Evolutionary conservation across 2,329 filamentous ascomycete genomes (phyloP).

Genomic region (Epichloe bromicola): DNA sequence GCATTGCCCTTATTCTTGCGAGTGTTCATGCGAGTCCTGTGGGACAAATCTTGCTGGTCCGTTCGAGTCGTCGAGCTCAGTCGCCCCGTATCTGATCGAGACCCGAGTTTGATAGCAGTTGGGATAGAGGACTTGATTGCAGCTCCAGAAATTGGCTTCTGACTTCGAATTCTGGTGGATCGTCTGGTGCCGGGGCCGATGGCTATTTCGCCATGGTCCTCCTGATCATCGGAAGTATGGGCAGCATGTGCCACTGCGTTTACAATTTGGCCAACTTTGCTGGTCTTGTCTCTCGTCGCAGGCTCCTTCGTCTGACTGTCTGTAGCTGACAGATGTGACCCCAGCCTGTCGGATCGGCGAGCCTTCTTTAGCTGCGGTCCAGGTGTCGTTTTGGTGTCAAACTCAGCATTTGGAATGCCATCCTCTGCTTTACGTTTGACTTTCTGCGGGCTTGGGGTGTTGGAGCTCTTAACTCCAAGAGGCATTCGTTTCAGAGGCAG

Average conservation of each 20-base stretch:
- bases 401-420: constrained; percentile 8
- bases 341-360: constrained; percentile 9
- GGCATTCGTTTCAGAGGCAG: constrained; percentile 15
- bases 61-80: constrained; percentile 11
- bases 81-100: constrained; percentile 9
- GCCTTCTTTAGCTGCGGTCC: constrained; percentile 14
- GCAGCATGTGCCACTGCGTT: not conserved
- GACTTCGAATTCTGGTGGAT: constrained; percentile 20
- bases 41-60: constrained; percentile 20
- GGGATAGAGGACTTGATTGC: constrained; percentile 21
- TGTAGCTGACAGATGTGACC: not conserved
- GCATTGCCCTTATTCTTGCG: constrained; percentile 22
- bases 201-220: constrained; percentile 9
- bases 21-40: constrained; percentile 23
- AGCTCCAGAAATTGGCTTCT: constrained; percentile 5
- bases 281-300: not conserved
- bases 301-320: not conserved
- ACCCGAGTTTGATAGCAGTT: constrained; percentile 20
- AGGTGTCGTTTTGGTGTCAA: constrained; percentile 11
- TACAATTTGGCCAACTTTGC: not conserved
- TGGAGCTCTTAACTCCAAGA: constrained; percentile 23
- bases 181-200: constrained; percentile 14
- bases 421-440: constrained; percentile 19
- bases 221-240: not conserved
- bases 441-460: constrained; percentile 20